Base-by-base conservation (phyloP, 495 filamentous ascomycete genomes). In the Podospora comata region DNA sequence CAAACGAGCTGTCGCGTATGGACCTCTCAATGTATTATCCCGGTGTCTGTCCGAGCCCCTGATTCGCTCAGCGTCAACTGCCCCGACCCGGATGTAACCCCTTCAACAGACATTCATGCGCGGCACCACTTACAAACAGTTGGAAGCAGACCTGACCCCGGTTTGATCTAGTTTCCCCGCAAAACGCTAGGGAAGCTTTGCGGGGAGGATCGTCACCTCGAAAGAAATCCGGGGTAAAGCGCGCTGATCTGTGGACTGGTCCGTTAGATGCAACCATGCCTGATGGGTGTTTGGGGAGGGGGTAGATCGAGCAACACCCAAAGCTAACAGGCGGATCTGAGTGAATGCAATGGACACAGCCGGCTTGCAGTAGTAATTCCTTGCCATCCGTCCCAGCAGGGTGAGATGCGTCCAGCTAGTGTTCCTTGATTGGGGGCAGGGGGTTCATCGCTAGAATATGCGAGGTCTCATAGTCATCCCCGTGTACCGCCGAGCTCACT, bases 171-270 rank as follows among this genome's bases (percentile, higher is more conserved):
- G 39, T 55, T 19, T 60, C 62, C 55, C 67, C 62, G 67, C 67
- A 64, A 68, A 58, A 18, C 23, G 9, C 34, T 15, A 55, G 23
- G 20, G 11, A 18, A 13, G 48, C 39, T 48, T 16, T 28, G 53
- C 13, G 28, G 27, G 13, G 23, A n/a, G 7, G 53, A 18, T 13
- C 53, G 27, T 16, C 15, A 3, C 4, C 4, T 57, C 27, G 66
- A 68, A 16, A 54, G 53, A 27, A 60, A 68, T 65, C 67, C 55
- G 67, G 67, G 67, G 67, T 65, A 64, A 34, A 27, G 30, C 53
- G 32, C 61, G 57, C 53, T 55, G 44, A 30, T 28, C 63, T 63
- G n/a, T 16, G 62, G 32, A 13, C 30, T n/a, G 5, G 54, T 34
- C 48, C 62, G 48, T 64, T 16, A 32, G 7, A 5, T 61, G 39